Evolutionary conservation across 2,329 filamentous ascomycete genomes (phyloP), one percentile per base, ranked within the genome.

Genomic region (Paecilomyces sp.): DNA sequence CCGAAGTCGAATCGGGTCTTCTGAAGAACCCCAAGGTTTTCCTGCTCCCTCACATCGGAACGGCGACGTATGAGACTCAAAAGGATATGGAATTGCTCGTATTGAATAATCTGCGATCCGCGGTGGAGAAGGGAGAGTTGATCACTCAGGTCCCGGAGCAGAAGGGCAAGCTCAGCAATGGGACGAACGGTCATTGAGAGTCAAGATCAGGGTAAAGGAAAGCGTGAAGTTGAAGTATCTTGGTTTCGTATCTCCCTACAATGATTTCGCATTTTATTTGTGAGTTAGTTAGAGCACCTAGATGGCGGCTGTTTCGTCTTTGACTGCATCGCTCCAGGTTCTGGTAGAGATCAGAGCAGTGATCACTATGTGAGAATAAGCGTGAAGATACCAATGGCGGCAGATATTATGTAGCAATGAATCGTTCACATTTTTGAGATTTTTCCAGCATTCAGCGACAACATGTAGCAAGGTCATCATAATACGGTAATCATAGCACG

Each of bases 111-210:
- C 63, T 88, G 69, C 80, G 80, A 67, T 79, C 74, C 33, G 84
- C 81, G 5, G 77, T 87, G 47, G 79, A 85, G 66, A 78, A 81
- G 60, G 83, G 82, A 3, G 79, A 78, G 61, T 71, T 88, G 69
- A 71, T 86, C 60, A 87, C 85, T n/a, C 78, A 82, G 62, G 81
- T 88, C 50, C 79, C 81, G 3, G 85, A 86, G 71, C 85, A 87
- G 76, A 83, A 81, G 68, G 74, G 73, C 61, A 60, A 60, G 8
- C 34, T 47, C 15, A 31, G 13, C 18, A 58, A 28, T 50, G 55
- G 18, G 22, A 22, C 15, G 15, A 31, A 47, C 13, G 31, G 36
- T 9, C n/a, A 51, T 56, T 24, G 52, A 59, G 54, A 54, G 24
- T 15, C 5, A 47, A 15, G 41, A 47, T 8, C 8, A 18, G 5